These are phyloP conservation scores for Aciculosporium take DNA, from an alignment of 2,329 filamentous ascomycete genomes.

Conservation along the genomic window DNA sequence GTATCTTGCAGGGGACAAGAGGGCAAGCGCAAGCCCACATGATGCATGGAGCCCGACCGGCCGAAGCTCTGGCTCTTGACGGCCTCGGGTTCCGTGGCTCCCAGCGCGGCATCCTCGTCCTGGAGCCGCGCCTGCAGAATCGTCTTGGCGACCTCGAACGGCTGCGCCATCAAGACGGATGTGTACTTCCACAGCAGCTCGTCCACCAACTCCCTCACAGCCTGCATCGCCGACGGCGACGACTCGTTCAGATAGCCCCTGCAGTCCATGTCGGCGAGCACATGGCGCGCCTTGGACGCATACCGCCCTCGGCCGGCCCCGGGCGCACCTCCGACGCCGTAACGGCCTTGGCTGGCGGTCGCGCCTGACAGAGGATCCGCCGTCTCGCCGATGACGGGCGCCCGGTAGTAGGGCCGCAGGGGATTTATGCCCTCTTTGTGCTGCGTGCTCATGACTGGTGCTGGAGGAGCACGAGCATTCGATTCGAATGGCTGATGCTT, in stretches of 20 bases:
- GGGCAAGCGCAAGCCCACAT: conserved; percentile 16
- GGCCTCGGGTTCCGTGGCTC: conserved; percentile 12
- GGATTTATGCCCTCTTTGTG: conserved; percentile 42
- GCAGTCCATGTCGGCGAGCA: conserved; percentile 85
- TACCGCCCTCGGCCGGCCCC: conserved; percentile 17
- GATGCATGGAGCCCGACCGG: conserved; percentile 21
- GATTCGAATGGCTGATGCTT: neutral
- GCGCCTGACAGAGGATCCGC: conserved; percentile 23
- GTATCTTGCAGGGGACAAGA: too few species aligned
- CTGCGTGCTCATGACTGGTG: conserved; percentile 28
- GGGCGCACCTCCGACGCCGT: conserved; percentile 30
- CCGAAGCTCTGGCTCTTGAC: conserved; percentile 17
- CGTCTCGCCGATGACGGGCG: conserved; percentile 38
- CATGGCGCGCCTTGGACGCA: conserved; percentile 56
- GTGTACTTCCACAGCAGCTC: conserved; percentile 86
- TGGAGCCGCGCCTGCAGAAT: conserved; percentile 64
- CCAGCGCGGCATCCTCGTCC: conserved; percentile 28
- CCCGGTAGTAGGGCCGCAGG: conserved; percentile 56
- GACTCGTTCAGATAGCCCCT: conserved; percentile 69
- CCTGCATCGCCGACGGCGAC: conserved; percentile 60
- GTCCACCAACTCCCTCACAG: conserved; percentile 64
- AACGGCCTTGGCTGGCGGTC: conserved; percentile 26
- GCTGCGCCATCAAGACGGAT: conserved; percentile 77
- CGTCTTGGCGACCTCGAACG: conserved; percentile 93
- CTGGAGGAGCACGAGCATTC: conserved; percentile 14